Evolutionary conservation across 306 rosid species (phyloP), one percentile per base, ranked within the genome.

Genomic region (Senna siamea): DNA sequence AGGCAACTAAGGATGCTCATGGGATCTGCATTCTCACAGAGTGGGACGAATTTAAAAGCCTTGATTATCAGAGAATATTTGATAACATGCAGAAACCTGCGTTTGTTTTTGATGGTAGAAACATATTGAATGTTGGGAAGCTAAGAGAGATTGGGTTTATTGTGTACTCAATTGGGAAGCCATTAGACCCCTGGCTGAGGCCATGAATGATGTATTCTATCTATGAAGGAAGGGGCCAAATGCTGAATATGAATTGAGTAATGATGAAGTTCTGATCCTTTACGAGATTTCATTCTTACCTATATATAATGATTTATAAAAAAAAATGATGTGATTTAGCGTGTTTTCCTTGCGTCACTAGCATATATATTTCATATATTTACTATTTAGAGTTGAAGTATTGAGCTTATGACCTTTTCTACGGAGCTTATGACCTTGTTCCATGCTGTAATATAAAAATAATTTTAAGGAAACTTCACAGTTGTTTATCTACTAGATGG

Each of bases 21-120:
- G 97, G 90, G 5, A 73, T 92, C 14, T 92, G 97, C 84, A 79
- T 92, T 85, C 87, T 92, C 5, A 92, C 97, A 0, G 97, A 92
- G 82, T 92, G 97, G 96, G 96, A 92, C 23, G 96, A 89, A 66
- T 89, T 92, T 84, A 92, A 75, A 90, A 73, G 37, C 13, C 85
- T 92, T 63, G 97, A 89, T 86, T 92, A 70, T 75, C 74, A 87
- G 47, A 89, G 70, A 80, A 81, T 92, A 15, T 92, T 67, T 80
- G 72, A 86, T 9, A 76, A 65, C 11, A 89, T 92, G 96, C 89
- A 80, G 81, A 92, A 89, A 65, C 97, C 97, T 5, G 96, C 97
- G 17, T 92, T 87, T 85, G 85, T 89, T 50, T 92, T 92, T 55
- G 92, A 92, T 78, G 96, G 97, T 40, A 86, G 97, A 78, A 89